phyloP scores from a whole-genome alignment of 805 yeast genomes.

The Schizosaccharomyces octosporus region DNA sequence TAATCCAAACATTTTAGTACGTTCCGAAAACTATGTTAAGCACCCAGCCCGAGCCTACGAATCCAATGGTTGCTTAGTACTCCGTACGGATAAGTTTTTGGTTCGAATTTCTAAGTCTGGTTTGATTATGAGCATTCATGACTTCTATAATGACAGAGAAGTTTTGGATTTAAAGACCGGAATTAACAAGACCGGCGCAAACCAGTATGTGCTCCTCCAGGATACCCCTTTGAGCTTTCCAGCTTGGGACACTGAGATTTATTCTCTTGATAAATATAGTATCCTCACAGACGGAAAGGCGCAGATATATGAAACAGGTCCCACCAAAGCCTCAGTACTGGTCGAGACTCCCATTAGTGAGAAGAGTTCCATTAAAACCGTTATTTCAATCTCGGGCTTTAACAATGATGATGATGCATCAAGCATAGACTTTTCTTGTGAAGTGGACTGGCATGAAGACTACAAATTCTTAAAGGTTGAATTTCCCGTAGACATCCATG shows the following conservation, averaged over 20 bases:
- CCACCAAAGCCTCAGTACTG: constrained; percentile 36
- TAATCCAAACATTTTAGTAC: not conserved
- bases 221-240: constrained; percentile 81
- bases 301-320: constrained; percentile 23
- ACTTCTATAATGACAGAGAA: constrained; percentile 34
- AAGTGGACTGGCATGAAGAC: constrained; percentile 68
- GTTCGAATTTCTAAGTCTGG: not conserved
- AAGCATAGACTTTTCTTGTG: constrained; percentile 27
- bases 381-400: constrained; percentile 10
- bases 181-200: constrained; percentile 35
- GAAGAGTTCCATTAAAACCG: constrained; percentile 42
- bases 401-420: constrained; percentile 13
- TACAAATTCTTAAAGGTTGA: constrained; percentile 81
- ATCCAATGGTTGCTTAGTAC: not conserved
- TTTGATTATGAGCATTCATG: constrained; percentile 24
- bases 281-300: constrained; percentile 22
- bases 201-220: constrained; percentile 58
- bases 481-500: constrained; percentile 65
- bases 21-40: not conserved
- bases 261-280: constrained; percentile 47
- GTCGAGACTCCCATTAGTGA: constrained; percentile 35
- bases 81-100: not conserved
- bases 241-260: constrained; percentile 95
- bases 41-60: not conserved
- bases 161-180: constrained; percentile 12